phyloP scores from a whole-genome alignment of 2,329 filamentous ascomycete species.

The Saccharata proteae region DNA sequence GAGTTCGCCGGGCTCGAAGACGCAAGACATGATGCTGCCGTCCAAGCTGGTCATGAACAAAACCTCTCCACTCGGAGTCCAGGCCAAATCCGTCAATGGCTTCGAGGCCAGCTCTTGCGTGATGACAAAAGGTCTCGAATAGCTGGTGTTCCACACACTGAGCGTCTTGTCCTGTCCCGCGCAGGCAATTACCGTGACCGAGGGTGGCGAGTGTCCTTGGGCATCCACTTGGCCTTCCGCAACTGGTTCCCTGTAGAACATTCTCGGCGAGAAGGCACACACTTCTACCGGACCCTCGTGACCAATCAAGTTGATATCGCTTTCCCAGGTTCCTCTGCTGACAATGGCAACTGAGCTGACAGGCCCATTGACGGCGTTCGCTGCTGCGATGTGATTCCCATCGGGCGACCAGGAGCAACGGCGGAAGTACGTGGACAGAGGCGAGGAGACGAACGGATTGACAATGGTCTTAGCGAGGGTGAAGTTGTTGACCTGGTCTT shows the following conservation, averaged over 20 bases:
- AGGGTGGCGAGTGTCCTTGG: conserved; percentile 27
- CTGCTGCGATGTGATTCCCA: conserved; percentile 90
- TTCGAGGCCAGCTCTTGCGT: conserved; percentile 81
- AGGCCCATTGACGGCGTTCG: conserved; percentile 93
- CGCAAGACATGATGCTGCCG: conserved; percentile 69
- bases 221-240: conserved; percentile 37
- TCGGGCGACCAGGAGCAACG: conserved; percentile 97
- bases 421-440: conserved; percentile 91
- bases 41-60: conserved; percentile 81
- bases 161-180: conserved; percentile 94
- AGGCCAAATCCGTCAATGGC: conserved; percentile 85
- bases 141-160: conserved; percentile 96
- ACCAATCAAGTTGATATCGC: conserved; percentile 92
- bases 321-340: conserved; percentile 83
- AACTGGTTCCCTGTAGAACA: conserved; percentile 64
- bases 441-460: conserved; percentile 77
- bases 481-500: conserved; percentile 96
- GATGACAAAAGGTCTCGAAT: conserved; percentile 79
- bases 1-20: conserved; percentile 77
- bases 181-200: conserved; percentile 91
- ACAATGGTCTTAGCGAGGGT: conserved; percentile 85
- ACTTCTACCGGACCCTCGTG: conserved; percentile 96
- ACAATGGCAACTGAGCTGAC: conserved; percentile 96
- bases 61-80: conserved; percentile 83
- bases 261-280: conserved; percentile 85